Base-by-base conservation (phyloP, 768 basidiomycete genomes). In the Mycena albidolilacea region DNA sequence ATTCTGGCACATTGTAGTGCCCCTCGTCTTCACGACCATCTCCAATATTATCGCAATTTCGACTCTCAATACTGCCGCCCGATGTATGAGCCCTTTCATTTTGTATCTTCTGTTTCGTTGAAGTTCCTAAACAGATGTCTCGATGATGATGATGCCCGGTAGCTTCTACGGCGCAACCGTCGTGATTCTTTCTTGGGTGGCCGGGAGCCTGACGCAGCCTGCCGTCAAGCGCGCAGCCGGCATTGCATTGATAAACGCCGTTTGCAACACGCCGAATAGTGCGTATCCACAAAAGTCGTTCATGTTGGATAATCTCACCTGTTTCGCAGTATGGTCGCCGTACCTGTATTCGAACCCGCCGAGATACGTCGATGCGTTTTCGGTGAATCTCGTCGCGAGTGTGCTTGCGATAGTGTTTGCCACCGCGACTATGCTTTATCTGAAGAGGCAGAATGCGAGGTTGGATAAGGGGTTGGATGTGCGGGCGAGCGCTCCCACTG, bases 181-280 rank as follows among this genome's bases (percentile, higher is more conserved):
- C n/a, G 74, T 75, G 9, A 72, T 71, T 60, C 67, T 75, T 17
- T 75, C 74, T 17, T 75, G 74, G 74, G 70, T 72, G 0, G 60
- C 73, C 1, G 74, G 74, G 9, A 71, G 59, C 55, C 10, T 75
- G 35, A 67, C 74, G 55, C 74, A 75, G 63, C 74, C 74, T 9
- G 74, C 74, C 3, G 66, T 69, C 37, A 75, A 75, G 38, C 74
- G 74, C 35, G 74, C 70, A 30, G 74, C 74, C 17, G 74, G 37
- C 8, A 71, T 75, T 5, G 69, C 67, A 4, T n/a, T 75, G 7
- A 75, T 75, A 39, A 75, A 71, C 57, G 74, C 70, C 17, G 67
- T 72, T 12, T 68, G 70, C 63, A 75, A 75, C 50, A 75, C 70
- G 4, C 70, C 74, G 2, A 75, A 75, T 21, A 73, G 71, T 72